These are phyloP conservation scores for Lunularia cruciata DNA, from an alignment of 225 moss, liverwort and hornwort genomes.

Conservation along the genomic window DNA sequence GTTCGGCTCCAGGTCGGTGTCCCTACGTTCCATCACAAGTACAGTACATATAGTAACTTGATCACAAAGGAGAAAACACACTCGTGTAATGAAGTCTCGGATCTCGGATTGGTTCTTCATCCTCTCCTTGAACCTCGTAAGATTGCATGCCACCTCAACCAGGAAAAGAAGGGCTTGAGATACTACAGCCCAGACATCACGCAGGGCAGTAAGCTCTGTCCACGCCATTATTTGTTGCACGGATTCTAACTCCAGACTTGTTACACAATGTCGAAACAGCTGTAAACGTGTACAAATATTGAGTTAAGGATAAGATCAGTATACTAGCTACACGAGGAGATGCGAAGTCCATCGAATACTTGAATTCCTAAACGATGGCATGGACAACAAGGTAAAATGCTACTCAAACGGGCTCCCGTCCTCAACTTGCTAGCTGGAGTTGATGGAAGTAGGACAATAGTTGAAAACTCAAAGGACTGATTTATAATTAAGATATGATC, in stretches of 20 bases:
- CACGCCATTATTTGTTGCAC: slow-evolving; percentile 56
- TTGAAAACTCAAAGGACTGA: too few species aligned
- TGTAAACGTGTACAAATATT: slow-evolving; percentile 38
- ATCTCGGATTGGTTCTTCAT: slow-evolving; percentile 23
- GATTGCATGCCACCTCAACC: slow-evolving; percentile 55
- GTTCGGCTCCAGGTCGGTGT: background rate
- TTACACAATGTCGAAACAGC: slow-evolving; percentile 58
- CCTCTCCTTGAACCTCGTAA: slow-evolving; percentile 33
- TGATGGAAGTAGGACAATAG: too few species aligned
- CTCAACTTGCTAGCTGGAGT: too few species aligned
- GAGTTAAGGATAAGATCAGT: too few species aligned
- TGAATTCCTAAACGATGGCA: too few species aligned
- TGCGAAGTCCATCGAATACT: too few species aligned
- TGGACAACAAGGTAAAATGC: too few species aligned
- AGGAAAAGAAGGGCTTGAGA: slow-evolving; percentile 65
- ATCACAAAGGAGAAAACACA: slow-evolving; percentile 83
- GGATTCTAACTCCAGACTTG: slow-evolving; percentile 42
- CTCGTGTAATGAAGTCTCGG: slow-evolving; percentile 53
- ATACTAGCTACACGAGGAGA: too few species aligned
- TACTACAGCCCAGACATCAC: slow-evolving; percentile 60
- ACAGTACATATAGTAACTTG: slow-evolving; percentile 51
- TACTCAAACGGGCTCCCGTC: too few species aligned
- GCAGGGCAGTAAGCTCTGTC: slow-evolving; percentile 58
- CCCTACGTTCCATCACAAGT: slow-evolving; percentile 13
- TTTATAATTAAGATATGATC: too few species aligned